These are phyloP conservation scores for Butyriboletus loyo DNA, from an alignment of 768 basidiomycete genomes.

Conservation along the genomic window DNA sequence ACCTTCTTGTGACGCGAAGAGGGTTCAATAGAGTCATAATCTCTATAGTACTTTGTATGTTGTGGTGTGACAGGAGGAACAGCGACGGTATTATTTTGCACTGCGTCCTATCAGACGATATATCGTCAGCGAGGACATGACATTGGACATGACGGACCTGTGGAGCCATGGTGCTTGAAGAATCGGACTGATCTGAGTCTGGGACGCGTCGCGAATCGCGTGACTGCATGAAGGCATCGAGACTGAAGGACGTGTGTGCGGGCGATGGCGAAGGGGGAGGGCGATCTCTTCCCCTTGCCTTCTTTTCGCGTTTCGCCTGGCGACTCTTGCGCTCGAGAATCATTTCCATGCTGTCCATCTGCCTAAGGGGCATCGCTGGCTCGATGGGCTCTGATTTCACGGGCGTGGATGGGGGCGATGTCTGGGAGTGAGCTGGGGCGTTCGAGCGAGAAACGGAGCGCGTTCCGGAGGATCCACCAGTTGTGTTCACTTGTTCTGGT, in stretches of 20 bases:
- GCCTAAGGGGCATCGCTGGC: conserved; percentile 45
- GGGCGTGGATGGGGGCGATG: conserved; percentile 53
- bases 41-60: conserved; percentile 58
- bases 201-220: conserved; percentile 51
- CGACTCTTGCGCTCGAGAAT: conserved; percentile 69
- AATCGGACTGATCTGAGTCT: conserved; percentile 31
- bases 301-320: conserved; percentile 51
- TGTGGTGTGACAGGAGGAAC: conserved; percentile 54
- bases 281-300: conserved; percentile 46
- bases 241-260: conserved; percentile 42
- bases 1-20: conserved; percentile 33
- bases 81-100: conserved; percentile 27
- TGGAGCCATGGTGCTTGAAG: conserved; percentile 21
- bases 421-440: conserved; percentile 36
- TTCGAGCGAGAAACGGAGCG: conserved; percentile 49
- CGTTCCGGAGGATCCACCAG: conserved; percentile 39
- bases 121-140: conserved; percentile 18
- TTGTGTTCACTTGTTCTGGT: conserved; percentile 37
- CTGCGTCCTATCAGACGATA: conserved; percentile 20
- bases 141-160: conserved; percentile 40
- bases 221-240: conserved; percentile 50
- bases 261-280: conserved; percentile 53
- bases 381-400: conserved; percentile 64
- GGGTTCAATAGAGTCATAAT: conserved; percentile 33
- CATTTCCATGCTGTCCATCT: conserved; percentile 73